Conservation (phyloP, 2,329 filamentous ascomycete genomes). For the Fusarium clavum region DNA sequence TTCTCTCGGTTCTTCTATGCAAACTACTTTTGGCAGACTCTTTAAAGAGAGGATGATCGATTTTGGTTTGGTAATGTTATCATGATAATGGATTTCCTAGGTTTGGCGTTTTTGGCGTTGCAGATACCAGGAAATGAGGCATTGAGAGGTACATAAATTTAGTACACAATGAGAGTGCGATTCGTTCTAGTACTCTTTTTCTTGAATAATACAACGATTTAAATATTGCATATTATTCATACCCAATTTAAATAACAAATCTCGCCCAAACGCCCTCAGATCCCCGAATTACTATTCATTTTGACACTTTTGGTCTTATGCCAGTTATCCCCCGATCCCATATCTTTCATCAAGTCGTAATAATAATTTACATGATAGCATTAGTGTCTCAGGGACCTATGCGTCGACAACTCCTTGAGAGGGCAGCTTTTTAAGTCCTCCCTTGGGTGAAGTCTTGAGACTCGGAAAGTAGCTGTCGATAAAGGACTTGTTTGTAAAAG, state of each 20-base stretch:
- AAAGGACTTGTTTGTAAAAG: constrained; percentile 42
- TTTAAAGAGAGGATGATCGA: constrained; percentile 60
- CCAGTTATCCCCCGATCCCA: background rate
- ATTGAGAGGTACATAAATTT: background rate
- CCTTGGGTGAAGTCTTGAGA: constrained; percentile 49
- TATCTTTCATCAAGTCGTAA: constrained; percentile 36
- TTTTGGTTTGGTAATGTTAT: background rate
- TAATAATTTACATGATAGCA: constrained; percentile 26
- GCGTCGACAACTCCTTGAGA: constrained; percentile 35
- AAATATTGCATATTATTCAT: background rate
- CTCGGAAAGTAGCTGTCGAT: constrained; percentile 59
- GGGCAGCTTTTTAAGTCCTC: constrained; percentile 46
- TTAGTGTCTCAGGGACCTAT: constrained; percentile 10
- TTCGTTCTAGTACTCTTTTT: background rate
- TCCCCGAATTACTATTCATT: constrained; percentile 3
- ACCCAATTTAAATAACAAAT: background rate
- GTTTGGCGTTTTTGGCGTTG: constrained; percentile 35
- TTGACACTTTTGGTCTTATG: background rate
- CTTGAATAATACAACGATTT: background rate
- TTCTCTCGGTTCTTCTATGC: constrained; percentile 93
- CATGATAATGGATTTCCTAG: constrained; percentile 22
- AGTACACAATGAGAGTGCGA: background rate
- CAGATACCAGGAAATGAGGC: constrained; percentile 34
- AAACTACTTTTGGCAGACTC: constrained; percentile 93
- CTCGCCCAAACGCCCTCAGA: constrained; percentile 26